Evolutionary conservation across 371 early-diverging fungal genomes (phyloP).

Genomic region (Apophysomyces elegans): DNA sequence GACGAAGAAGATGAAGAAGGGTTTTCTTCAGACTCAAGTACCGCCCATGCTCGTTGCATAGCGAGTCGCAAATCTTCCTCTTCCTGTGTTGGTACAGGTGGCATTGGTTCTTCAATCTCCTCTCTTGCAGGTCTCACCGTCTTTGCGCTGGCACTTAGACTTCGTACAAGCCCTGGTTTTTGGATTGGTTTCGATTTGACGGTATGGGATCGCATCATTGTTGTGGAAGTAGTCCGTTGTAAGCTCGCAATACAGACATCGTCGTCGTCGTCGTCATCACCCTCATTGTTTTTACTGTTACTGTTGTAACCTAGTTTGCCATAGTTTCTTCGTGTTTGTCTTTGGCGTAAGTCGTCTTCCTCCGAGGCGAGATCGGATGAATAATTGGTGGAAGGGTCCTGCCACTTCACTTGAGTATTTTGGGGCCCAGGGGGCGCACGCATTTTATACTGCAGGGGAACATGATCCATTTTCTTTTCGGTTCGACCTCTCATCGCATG

Average conservation of each 20-base stretch:
- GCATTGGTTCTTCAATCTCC: conserved; percentile 13
- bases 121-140: background rate
- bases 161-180: conserved; percentile 12
- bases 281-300: conserved; percentile 10
- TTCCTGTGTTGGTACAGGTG: conserved; percentile 11
- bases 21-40: conserved; percentile 17
- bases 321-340: conserved; percentile 1
- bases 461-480: conserved; percentile 19
- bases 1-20: background rate
- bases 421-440: conserved; percentile 17
- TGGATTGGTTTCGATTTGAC: conserved; percentile 10
- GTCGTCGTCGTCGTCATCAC: conserved; percentile 38
- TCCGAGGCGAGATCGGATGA: background rate
- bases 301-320: background rate
- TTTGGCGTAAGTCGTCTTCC: background rate
- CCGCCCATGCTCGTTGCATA: conserved; percentile 39
- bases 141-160: conserved; percentile 19
- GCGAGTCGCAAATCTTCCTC: conserved; percentile 39
- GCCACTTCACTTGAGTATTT: conserved; percentile 8
- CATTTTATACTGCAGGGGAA: conserved; percentile 29
- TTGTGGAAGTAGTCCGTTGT: conserved; percentile 24
- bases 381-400: background rate
- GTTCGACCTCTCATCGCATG: background rate
- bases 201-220: conserved; percentile 13
- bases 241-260: conserved; percentile 34